A percentile compares a stretch with the other conserved stretches of the same genome.
Evolutionary conservation across 768 basidiomycete species (phyloP).

Genomic region (Lactifluus pinguis): DNA sequence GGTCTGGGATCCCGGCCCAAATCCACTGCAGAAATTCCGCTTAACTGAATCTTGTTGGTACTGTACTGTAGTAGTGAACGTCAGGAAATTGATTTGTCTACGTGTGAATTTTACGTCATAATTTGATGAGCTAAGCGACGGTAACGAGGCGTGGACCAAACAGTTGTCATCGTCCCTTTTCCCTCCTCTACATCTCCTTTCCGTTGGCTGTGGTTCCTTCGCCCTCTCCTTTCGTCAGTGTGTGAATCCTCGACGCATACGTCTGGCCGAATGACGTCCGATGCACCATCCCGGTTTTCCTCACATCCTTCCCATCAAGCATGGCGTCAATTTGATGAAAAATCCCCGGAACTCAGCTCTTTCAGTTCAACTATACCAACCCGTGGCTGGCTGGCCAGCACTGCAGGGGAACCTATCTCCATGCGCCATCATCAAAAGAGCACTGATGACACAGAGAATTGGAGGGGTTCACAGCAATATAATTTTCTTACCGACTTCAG

Average conservation of each 20-base stretch:
- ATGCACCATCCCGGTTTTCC: conserved; percentile 9
- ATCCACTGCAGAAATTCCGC: conserved; percentile 10
- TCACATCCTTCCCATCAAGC: conserved; percentile 6
- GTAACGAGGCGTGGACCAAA: too few relatives aligned
- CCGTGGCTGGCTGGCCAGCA: conserved; percentile 16
- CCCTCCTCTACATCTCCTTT: not conserved
- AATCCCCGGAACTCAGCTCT: conserved; percentile 2
- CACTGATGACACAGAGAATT: not conserved
- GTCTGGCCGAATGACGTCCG: conserved; percentile 3
- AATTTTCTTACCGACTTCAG: not conserved
- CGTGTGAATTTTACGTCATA: too few relatives aligned
- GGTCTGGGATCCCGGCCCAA: conserved; percentile 10
- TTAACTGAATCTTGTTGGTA: not conserved
- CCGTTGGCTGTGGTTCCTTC: not conserved
- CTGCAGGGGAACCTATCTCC: not conserved
- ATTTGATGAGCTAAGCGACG: too few relatives aligned
- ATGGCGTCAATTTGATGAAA: conserved; percentile 17
- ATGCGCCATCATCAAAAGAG: conserved; percentile 1
- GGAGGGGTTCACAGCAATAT: not conserved
- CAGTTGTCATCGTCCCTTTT: too few relatives aligned
- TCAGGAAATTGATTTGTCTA: not conserved
- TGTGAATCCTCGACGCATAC: not conserved
- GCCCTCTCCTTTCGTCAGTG: not conserved
- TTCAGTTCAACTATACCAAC: conserved; percentile 14
- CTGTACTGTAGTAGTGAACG: too few relatives aligned